Evolutionary conservation across 1,284 basidiomycete genomes (phyloP), one percentile per base, ranked within the genome.

Genomic region (Erythrobasidium hasegawianum): DNA sequence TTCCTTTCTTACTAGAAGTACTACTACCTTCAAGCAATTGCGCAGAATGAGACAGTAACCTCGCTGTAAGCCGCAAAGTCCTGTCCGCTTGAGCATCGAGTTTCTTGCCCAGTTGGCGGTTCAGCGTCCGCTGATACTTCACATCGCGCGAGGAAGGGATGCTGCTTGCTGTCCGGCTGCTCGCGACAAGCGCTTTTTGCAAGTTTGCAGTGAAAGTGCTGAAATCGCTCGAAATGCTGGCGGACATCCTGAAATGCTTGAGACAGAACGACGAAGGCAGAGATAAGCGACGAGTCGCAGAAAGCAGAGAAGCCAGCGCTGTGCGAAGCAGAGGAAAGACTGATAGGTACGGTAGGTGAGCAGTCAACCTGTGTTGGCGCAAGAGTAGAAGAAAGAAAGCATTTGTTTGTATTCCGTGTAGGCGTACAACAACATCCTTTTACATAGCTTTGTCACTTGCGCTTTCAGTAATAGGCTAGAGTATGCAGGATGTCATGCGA

Each of bases 401-500:
- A n/a, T n/a, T n/a, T n/a, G 5, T 33, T 33, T 11, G 33, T 33
- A 11, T 33, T 33, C 33, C 11, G 5, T 11, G 33, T 5, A 33
- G 5, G 11, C 11, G 43, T 47, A 47, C 43, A 47, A 47, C 43
- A 47, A 47, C 43, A 47, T 24, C 16, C 4, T 41, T 24, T 7
- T 47, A n/a, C 43, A 47, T n/a, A 47, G 14, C 16, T 14, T 16
- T 24, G 8, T 47, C 8, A 16, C 22, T 24, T 47, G 22, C 43
- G 43, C 7, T 79, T 79, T n/a, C n/a, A 96, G 77, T 92, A 96
- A 77, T 87, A 96, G 29, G 86, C 88, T 43, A 96, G 87, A 11
- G 89, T 89, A 76, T 98, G 96, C 53, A 98, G 81, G 33, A 98
- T 80, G 74, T 85, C 87, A 78, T 98, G 96, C 0, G 95, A 92